Evolutionary conservation across 1,139 yeast genomes (phyloP).

Genomic region (Kurtzmaniella quercitrusa): DNA sequence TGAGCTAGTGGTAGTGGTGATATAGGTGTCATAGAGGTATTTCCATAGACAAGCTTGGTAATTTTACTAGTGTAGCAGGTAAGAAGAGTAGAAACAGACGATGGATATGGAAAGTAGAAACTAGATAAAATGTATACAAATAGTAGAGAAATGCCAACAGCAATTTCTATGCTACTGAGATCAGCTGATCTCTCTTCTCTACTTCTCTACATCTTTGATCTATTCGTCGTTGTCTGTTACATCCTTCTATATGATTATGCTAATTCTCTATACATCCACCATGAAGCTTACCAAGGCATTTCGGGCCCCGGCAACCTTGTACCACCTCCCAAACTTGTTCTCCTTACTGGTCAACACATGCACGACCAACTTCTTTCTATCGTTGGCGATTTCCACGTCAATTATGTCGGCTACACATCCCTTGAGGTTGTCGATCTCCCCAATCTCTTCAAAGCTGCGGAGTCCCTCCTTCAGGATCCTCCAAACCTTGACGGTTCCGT

Average conservation of each 20-base stretch:
- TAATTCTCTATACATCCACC: slow-evolving; percentile 24
- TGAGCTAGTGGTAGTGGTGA: too few relatives aligned
- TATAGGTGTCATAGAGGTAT: too few relatives aligned
- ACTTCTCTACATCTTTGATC: too few relatives aligned
- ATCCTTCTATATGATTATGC: neutral
- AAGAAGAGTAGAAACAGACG: too few relatives aligned
- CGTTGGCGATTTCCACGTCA: slow-evolving; percentile 52
- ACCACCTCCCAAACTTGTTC: slow-evolving; percentile 87
- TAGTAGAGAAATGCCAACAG: too few relatives aligned
- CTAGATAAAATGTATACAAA: too few relatives aligned
- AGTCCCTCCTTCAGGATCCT: slow-evolving; percentile 55
- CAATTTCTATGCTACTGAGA: too few relatives aligned
- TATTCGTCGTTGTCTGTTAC: too few relatives aligned
- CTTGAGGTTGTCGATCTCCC: slow-evolving; percentile 51
- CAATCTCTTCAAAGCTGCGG: slow-evolving; percentile 54
- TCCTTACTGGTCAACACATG: slow-evolving; percentile 75
- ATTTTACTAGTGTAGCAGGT: too few relatives aligned
- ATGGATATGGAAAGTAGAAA: too few relatives aligned
- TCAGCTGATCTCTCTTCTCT: neutral
- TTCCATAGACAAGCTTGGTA: too few relatives aligned
- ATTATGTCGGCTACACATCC: slow-evolving; percentile 75
- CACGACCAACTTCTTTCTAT: slow-evolving; percentile 47
- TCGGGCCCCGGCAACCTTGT: slow-evolving; percentile 36
- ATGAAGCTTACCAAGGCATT: slow-evolving; percentile 38
- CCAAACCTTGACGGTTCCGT: slow-evolving; percentile 78